phyloP scores from a whole-genome alignment of 176 grass and related monocot species.

The Raddia guianensis region DNA sequence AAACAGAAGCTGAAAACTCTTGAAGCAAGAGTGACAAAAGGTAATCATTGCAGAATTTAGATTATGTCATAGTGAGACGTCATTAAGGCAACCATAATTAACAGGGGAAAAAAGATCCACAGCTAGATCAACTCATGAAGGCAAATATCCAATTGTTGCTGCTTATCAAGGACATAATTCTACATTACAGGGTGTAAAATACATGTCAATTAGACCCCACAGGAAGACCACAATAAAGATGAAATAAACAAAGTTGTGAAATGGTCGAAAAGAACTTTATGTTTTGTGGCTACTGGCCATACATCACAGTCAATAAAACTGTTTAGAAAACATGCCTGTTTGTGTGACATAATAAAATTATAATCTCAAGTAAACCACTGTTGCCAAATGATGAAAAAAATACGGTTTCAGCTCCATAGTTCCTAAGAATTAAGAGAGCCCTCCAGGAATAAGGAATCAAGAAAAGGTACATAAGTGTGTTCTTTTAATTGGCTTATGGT shows the following conservation, averaged over 20 bases:
- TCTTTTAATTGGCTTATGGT: background rate
- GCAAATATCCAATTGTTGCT: background rate
- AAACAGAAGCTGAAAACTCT: background rate
- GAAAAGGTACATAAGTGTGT: background rate
- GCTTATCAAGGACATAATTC: conserved; percentile 5
- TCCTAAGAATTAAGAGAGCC: conserved; percentile 19
- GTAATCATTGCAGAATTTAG: background rate
- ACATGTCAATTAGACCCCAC: conserved; percentile 12
- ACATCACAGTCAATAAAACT: background rate
- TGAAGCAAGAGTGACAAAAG: background rate
- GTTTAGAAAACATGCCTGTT: background rate
- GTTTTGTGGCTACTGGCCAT: background rate
- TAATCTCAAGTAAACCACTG: conserved; percentile 2
- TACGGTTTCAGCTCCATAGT: background rate
- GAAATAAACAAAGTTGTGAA: background rate
- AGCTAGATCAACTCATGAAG: background rate
- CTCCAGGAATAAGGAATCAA: background rate
- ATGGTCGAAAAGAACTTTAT: background rate
- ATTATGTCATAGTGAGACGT: background rate
- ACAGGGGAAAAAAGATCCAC: background rate
- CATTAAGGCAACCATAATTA: background rate
- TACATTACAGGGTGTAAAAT: conserved; percentile 1
- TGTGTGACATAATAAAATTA: background rate
- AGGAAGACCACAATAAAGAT: background rate
- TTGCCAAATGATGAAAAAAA: background rate